Evolutionary conservation across 2,329 filamentous ascomycete species (phyloP).

Genomic region (Incumbomyces delicatus): DNA sequence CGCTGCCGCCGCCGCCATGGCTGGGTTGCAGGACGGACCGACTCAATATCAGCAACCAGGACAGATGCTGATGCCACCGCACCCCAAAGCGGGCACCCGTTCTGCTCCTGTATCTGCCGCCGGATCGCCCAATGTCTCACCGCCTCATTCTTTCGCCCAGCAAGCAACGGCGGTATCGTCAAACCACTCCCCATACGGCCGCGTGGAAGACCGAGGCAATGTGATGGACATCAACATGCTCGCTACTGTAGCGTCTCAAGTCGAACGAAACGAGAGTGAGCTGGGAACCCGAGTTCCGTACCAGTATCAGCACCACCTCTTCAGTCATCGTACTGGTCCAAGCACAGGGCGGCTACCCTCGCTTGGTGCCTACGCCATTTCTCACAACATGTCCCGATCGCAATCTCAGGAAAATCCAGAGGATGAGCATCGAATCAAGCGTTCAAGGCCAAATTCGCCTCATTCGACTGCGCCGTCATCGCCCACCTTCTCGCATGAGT

Average conservation of each 20-base stretch:
- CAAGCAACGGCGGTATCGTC: constrained; percentile 40
- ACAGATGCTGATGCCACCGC: constrained; percentile 68
- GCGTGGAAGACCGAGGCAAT: constrained; percentile 39
- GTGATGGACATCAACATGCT: constrained; percentile 57
- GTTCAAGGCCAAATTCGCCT: constrained; percentile 84
- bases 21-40: constrained; percentile 43
- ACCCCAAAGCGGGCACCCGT: constrained; percentile 66
- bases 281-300: constrained; percentile 28
- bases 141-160: constrained; percentile 71
- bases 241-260: constrained; percentile 58
- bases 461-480: constrained; percentile 94
- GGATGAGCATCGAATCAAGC: constrained; percentile 70
- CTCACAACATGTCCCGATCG: constrained; percentile 79
- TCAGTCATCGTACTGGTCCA: constrained; percentile 35
- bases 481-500: constrained; percentile 92
- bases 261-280: constrained; percentile 51
- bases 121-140: constrained; percentile 90
- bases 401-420: constrained; percentile 52
- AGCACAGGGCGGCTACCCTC: constrained; percentile 58
- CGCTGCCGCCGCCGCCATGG: constrained; percentile 47
- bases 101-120: constrained; percentile 81
- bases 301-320: constrained; percentile 38
- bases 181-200: constrained; percentile 48
- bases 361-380: constrained; percentile 63
- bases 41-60: constrained; percentile 33